Evolutionary conservation across 192 early-diverging fungal species (phyloP), one percentile per base, ranked within the genome.

Genomic region (Coemansia sp.): DNA sequence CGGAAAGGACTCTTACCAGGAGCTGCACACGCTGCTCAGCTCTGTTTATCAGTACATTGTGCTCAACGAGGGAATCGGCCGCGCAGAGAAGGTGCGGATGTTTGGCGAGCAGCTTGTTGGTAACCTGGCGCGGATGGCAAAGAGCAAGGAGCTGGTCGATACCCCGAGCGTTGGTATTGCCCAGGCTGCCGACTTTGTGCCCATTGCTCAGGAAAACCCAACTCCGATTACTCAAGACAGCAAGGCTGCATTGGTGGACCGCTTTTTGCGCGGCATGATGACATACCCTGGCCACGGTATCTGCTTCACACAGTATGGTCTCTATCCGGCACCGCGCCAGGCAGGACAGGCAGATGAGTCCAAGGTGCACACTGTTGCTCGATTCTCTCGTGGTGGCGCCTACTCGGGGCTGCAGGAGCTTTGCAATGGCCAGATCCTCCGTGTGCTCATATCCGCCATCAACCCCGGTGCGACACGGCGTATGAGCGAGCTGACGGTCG

Each of bases 191-290:
- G 9, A 9, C 13, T 68, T 69, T 54, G 53, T 46, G 2, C 65
- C 66, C 0, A 23, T 2, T 5, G 38, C n/a, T 5, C 29, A 25
- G 29, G 15, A 13, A 17, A 22, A 19, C 14, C 30, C 8, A 1
- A 32, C 18, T 1, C 19, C 46, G 1, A 19, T 41, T 25, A 24
- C 42, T 8, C 50, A 25, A 19, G 72, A 76, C 46, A 65, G 53
- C 33, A 29, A 65, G 28, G 29, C 67, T 17, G 72, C 40, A 14
- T 45, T 76, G 23, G 46, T 70, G 20, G 37, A 57, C 2, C 56
- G 72, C 35, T 76, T 76, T 30, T 57, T 76, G 33, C 53, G 46
- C 19, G 72, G 66, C 8, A 37, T 76, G 58, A 76, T 70, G 65
- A 64, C 72, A 34, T 55, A 49, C 27, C 72, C 72, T 0, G 72